A percentile compares a stretch with the other conserved stretches of the same genome.
Conservation (phyloP, 1,284 basidiomycete genomes). For the Vanrija sp. region DNA sequence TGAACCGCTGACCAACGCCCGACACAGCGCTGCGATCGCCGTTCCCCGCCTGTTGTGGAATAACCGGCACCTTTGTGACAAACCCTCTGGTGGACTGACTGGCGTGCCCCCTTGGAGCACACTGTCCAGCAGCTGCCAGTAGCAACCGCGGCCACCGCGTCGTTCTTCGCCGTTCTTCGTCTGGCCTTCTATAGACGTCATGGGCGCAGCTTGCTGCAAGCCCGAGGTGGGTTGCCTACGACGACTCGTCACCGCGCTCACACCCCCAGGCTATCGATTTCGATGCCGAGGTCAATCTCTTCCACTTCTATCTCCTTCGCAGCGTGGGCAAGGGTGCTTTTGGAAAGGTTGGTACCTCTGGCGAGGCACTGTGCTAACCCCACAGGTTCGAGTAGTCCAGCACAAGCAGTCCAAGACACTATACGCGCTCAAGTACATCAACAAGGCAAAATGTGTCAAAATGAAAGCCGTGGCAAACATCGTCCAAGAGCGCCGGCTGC, state of each 20-base stretch:
- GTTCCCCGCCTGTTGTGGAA: too few species aligned
- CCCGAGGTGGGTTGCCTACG: constrained; percentile 49
- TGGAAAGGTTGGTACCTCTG: constrained; percentile 71
- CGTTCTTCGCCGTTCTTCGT: too few species aligned
- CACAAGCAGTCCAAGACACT: constrained; percentile 94
- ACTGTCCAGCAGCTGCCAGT: not conserved
- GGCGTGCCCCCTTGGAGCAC: too few species aligned
- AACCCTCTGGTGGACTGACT: too few species aligned
- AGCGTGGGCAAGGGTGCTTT: constrained; percentile 98
- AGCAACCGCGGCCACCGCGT: not conserved
- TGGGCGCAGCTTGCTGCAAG: constrained; percentile 55
- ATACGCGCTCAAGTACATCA: constrained; percentile 98
- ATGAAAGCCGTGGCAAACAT: constrained; percentile 98
- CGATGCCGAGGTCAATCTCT: constrained; percentile 93
- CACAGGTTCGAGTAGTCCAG: constrained; percentile 91
- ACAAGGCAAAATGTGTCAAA: constrained; percentile 95
- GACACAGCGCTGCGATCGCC: too few species aligned
- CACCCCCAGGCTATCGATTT: constrained; percentile 84
- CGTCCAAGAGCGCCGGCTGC: constrained; percentile 83
- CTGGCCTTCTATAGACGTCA: constrained; percentile 15
- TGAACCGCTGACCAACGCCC: too few species aligned
- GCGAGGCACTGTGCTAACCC: not conserved
- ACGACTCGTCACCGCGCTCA: too few species aligned
- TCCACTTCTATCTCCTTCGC: constrained; percentile 90
- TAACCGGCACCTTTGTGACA: too few species aligned